Conservation (phyloP, 2,329 filamentous ascomycete species). For the Diaporthe citri region DNA sequence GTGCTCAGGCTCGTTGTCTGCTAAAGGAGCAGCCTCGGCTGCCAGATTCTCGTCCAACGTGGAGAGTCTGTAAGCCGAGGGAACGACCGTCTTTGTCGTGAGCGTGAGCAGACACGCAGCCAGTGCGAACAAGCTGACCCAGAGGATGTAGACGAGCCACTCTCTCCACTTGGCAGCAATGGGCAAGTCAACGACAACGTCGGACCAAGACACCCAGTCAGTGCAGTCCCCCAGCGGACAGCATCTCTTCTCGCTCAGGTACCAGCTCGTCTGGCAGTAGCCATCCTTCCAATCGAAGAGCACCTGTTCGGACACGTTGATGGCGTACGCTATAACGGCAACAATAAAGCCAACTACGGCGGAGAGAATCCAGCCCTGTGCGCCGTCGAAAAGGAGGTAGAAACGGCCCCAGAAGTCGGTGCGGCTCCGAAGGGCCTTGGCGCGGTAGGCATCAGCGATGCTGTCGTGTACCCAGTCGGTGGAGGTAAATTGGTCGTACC, state of each 20-base stretch:
- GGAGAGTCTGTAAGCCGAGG: constrained; percentile 86
- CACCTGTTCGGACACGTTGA: constrained; percentile 87
- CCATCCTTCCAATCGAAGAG: constrained; percentile 94
- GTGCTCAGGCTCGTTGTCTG: constrained; percentile 56
- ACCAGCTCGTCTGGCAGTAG: constrained; percentile 81
- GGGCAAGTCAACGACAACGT: constrained; percentile 59
- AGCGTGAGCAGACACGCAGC: constrained; percentile 84
- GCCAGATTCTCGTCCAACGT: constrained; percentile 94
- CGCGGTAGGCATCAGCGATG: constrained; percentile 91
- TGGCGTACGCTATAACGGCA: constrained; percentile 86
- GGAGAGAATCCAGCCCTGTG: constrained; percentile 94
- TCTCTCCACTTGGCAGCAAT: constrained; percentile 75
- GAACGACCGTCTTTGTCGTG: constrained; percentile 93
- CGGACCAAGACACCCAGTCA: constrained; percentile 69
- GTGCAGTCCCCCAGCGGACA: constrained; percentile 68
- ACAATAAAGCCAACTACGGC: constrained; percentile 90
- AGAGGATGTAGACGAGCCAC: constrained; percentile 79
- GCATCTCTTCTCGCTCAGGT: constrained; percentile 76
- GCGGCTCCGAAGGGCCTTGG: constrained; percentile 83
- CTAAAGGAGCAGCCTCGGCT: constrained; percentile 64
- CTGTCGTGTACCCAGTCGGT: constrained; percentile 99
- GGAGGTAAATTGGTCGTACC: constrained; percentile 98
- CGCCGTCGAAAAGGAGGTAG: constrained; percentile 82
- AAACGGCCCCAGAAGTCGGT: constrained; percentile 89
- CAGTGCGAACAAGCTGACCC: constrained; percentile 77